Base-by-base conservation (phyloP, 768 basidiomycete genomes). In the Rhizopogon vulgaris region DNA sequence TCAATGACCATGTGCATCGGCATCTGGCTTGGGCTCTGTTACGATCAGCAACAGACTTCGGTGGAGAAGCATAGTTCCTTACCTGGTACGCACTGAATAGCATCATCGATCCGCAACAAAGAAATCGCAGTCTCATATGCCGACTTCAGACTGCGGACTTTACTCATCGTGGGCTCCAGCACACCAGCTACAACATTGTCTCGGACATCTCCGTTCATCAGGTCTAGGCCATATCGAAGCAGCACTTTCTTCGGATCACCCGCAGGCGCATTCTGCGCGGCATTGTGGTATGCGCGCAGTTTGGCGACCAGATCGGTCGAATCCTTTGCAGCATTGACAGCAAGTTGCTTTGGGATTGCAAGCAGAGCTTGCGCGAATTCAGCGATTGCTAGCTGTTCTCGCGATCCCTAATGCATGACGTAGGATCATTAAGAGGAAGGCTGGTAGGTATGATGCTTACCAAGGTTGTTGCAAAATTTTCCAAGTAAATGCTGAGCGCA, bases 361-460 rank as follows among this genome's bases (percentile, higher is more conserved):
- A 99, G 76, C 51, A 99, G 77, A 11, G 96, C 89, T 55, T 78
- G 76, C 18, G 96, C 96, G 67, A 99, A 99, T 68, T 99, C 96
- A n/a, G 94, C 96, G 62, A 99, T 97, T 17, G 96, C 96, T 48
- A 99, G 77, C 68, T 99, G 96, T 71, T 99, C 96, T 59, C 96
- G 80, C 18, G 96, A 99, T 42, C 95, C 96, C 95, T 97, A 64
- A 41, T 51, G 49, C 56, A 43, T 58, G 24, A 41, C 41, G 51
- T 40, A 56, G 39, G 41, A 43, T 12, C 30, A 22, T 42, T 7
- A 14, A 40, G 25, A 25, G 34, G 25, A 47, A 41, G 32, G 27
- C 22, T 32, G 14, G 34, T 14, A 46, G 14, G 2, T 46, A 45
- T 8, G 24, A 27, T 5, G 75, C 87, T 67, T 67, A 95, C 95